phyloP scores from a whole-genome alignment of 2,329 filamentous ascomycete species.

The Neonectria ditissima region DNA sequence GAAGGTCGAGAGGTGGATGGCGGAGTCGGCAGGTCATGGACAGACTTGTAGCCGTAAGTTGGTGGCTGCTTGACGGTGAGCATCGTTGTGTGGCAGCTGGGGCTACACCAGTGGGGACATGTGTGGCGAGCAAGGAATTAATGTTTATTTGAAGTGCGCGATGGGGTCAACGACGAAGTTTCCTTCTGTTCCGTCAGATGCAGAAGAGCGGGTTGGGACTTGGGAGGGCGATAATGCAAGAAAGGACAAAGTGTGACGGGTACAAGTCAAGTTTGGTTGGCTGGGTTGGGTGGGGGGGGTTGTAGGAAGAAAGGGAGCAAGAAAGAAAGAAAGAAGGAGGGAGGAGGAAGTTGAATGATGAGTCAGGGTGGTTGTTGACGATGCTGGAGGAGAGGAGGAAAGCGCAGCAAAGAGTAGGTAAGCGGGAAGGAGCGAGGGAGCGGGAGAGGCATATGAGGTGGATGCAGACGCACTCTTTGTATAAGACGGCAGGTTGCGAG shows the following conservation, averaged over 20 bases:
- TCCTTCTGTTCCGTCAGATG: constrained; percentile 31
- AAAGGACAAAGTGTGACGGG: constrained; percentile 1
- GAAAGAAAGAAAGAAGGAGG: constrained; percentile 5
- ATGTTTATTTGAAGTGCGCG: constrained; percentile 28
- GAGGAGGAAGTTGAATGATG: not conserved
- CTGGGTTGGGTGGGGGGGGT: constrained; percentile 7
- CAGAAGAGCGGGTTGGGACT: constrained; percentile 1
- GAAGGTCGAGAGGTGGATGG: constrained; percentile 67
- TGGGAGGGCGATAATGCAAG: constrained; percentile 1
- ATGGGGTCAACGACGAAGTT: constrained; percentile 33
- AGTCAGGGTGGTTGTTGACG: not conserved
- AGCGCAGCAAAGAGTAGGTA: constrained; percentile 25
- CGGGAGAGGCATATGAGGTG: constrained; percentile 40
- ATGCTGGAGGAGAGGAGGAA: constrained; percentile 12
- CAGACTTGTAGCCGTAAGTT: constrained; percentile 69
- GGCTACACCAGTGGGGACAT: constrained; percentile 46
- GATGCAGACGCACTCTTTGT: constrained; percentile 42
- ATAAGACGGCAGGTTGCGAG: constrained; percentile 47
- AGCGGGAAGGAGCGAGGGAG: constrained; percentile 26
- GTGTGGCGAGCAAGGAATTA: constrained; percentile 35
- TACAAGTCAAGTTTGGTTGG: not conserved
- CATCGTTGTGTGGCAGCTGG: constrained; percentile 60
- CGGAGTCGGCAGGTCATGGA: constrained; percentile 72
- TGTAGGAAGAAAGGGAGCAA: not conserved
- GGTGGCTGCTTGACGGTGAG: constrained; percentile 71